Evolutionary conservation across 345 rosid species (phyloP), one percentile per base, ranked within the genome.

Genomic region (Gossypium stocksii): DNA sequence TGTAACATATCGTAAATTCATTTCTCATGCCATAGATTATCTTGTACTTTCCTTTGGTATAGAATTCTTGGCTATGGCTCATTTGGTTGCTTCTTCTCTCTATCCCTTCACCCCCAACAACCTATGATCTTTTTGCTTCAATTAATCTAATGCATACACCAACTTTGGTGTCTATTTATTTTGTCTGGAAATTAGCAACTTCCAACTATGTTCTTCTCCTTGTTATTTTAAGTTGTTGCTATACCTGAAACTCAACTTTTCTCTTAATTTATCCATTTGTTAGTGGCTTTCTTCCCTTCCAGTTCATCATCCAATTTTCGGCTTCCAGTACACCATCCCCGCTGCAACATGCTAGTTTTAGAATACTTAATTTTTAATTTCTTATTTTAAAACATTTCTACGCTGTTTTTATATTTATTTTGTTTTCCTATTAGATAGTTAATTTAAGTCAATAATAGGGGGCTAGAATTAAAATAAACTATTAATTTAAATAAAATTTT

Each of bases 1-100:
- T 38, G 16, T 64, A 74, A 65, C 77, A 74, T 4, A 74, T 2
- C 3, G 7, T 15, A 22, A 64, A 64, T 23, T 53, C 71, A 43
- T 52, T 52, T 12, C 2, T 22, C 12, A 20, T 0, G 19, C 51
- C 51, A 23, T 7, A 54, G 53, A 13, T 54, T 29, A 71, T 41
- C 0, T 0, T 57, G 41, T 71, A 71, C 19, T 56, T 57, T 1
- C 53, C 74, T 19, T 19, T 38, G 23, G 2, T 7, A 0, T 0
- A n/a, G 20, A n/a, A n/a, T 1, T 1, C 15, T 6, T 7, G 2
- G 22, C 6, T 45, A 5, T 7, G 34, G 6, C 56, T 16, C 71
- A 45, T 66, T 43, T 64, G 12, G 29, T 9, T 3, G 1, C 4
- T 4, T 9, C 60, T 56, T 56, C 22, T 27, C 12, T 57, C 61